Conservation (phyloP, 495 filamentous ascomycete species). For the Niebla homalea region DNA sequence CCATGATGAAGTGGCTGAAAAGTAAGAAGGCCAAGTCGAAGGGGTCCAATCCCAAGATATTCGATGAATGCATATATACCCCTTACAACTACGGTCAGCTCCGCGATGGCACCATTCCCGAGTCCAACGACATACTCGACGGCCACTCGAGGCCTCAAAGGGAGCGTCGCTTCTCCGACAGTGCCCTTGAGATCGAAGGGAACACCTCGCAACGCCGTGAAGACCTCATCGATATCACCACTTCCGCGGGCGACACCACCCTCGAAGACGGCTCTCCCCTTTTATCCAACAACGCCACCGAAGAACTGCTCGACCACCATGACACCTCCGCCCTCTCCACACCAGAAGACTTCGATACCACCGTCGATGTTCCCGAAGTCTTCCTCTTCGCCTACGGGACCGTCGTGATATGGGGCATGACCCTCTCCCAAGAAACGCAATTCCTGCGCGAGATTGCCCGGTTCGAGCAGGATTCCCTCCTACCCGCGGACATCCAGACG, state of each 20-base stretch:
- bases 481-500: slow-evolving; percentile 76
- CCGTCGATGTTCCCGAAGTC: slow-evolving; percentile 80
- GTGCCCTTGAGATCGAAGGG: slow-evolving; percentile 43
- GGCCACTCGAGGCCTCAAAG: slow-evolving; percentile 17
- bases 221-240: slow-evolving; percentile 40
- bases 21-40: slow-evolving; percentile 56
- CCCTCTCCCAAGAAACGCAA: slow-evolving; percentile 62
- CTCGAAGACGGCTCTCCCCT: slow-evolving; percentile 18
- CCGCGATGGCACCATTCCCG: slow-evolving; percentile 17
- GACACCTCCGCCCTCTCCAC: slow-evolving; percentile 5
- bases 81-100: slow-evolving; percentile 61
- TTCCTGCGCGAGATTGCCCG: slow-evolving; percentile 93
- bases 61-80: slow-evolving; percentile 94
- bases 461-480: slow-evolving; percentile 83
- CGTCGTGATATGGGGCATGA: slow-evolving; percentile 99
- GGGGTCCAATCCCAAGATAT: slow-evolving; percentile 73
- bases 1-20: slow-evolving; percentile 78
- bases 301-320: slow-evolving; percentile 26
- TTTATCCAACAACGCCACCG: slow-evolving; percentile 29
- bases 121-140: slow-evolving; percentile 6
- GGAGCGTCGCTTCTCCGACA: slow-evolving; percentile 55
- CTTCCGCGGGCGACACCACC: slow-evolving; percentile 19
- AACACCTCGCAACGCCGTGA: slow-evolving; percentile 34
- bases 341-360: slow-evolving; percentile 49
- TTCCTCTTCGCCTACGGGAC: slow-evolving; percentile 97